phyloP scores from a whole-genome alignment of 176 grass and related monocot species.

The Oropetium thomaeum region DNA sequence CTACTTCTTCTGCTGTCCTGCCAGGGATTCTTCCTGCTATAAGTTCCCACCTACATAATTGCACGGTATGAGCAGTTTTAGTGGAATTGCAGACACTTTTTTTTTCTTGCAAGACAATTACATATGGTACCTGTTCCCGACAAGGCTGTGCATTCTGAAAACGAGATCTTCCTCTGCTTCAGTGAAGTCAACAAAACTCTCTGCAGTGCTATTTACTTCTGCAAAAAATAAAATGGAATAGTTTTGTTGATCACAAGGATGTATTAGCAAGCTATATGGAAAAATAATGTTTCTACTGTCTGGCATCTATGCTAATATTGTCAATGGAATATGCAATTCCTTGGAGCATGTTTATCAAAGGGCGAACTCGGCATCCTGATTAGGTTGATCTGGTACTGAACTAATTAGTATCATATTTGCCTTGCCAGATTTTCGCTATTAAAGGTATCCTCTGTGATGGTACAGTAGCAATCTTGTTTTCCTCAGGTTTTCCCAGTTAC shows the following conservation, averaged over 20 bases:
- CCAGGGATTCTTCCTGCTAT: slow-evolving; percentile 70
- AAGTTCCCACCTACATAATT: slow-evolving; percentile 58
- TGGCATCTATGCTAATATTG: not conserved
- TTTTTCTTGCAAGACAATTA: slow-evolving; percentile 10
- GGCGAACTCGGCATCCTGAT: not conserved
- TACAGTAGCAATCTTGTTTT: not conserved
- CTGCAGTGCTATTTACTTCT: slow-evolving; percentile 40
- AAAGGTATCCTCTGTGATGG: not conserved
- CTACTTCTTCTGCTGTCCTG: slow-evolving; percentile 56
- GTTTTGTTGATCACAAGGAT: not conserved
- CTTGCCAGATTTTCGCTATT: not conserved
- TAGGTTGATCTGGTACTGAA: slow-evolving; percentile 8
- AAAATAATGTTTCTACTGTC: not conserved
- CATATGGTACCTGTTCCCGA: slow-evolving; percentile 46
- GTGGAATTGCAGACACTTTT: not conserved
- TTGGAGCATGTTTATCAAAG: not conserved
- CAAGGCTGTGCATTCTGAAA: slow-evolving; percentile 56
- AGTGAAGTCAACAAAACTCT: slow-evolving; percentile 44
- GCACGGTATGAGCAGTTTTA: slow-evolving; percentile 21
- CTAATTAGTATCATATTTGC: not conserved
- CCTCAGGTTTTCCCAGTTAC: not conserved
- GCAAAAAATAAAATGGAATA: slow-evolving; percentile 14
- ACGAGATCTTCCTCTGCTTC: slow-evolving; percentile 63
- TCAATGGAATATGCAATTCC: not conserved
- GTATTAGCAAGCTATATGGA: not conserved